Base-by-base conservation (phyloP, 306 rosid genomes). In the Trifolium subterraneum region DNA sequence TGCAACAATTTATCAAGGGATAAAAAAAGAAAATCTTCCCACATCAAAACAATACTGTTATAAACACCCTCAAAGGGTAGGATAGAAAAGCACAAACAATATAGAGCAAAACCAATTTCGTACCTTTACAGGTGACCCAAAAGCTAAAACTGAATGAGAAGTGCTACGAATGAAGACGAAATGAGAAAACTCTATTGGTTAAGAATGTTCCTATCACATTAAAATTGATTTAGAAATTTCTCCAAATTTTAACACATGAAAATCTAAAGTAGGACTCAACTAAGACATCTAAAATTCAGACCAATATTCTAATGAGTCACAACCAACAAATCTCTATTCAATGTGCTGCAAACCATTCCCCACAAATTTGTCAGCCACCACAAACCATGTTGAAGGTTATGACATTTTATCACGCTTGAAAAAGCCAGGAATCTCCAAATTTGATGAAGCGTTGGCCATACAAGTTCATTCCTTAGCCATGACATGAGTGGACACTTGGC, bases 401-500 rank as follows among this genome's bases (percentile, higher is more conserved):
- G 68, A 80, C 45, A 80, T 70, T 81, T 76, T 79, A 70, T 72
- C 84, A 71, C 85, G 68, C 79, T 33, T 54, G 84, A 72, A n/a
- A 84, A 82, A 75, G 82, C 80, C 82, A 68, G 84, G 80, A 83
- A 76, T 69, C 90, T 79, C 86, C 87, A 76, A 75, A 73, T 81
- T 81, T 79, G 82, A 81, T 19, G 81, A 76, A 31, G 89, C 71
- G 20, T 68, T 72, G 85, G 82, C 85, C 89, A 84, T 72, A 82
- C 84, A 70, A 47, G 79, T 78, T 86, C 90, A 85, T 71, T 76
- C 80, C 87, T 81, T 74, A 93, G 98, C 89, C 89, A 89, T 82
- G 92, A 83, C 89, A 89, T 80, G 90, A 84, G 88, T 88, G 97
- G 89, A 89, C 95, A 87, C 92, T 91, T 91, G 92, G 86, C 92